Evolutionary conservation across 805 yeast genomes (phyloP).

Genomic region (Candida gorgasii): DNA sequence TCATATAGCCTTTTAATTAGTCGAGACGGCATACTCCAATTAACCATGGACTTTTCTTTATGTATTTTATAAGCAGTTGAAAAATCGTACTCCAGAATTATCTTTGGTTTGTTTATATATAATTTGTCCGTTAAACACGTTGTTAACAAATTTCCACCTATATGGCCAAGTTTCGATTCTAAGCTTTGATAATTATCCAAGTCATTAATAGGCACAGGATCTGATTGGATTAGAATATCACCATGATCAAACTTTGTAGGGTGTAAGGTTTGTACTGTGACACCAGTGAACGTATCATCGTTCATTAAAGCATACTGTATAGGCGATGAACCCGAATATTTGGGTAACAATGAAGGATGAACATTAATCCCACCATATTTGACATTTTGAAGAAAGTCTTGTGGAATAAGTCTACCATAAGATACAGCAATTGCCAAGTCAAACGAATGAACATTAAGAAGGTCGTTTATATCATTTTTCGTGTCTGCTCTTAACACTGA

Average conservation of each 20-base stretch:
- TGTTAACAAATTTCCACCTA: slow-evolving; percentile 63
- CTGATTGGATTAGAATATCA: slow-evolving; percentile 59
- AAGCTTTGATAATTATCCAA: slow-evolving; percentile 49
- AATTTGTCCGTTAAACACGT: slow-evolving; percentile 42
- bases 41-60: slow-evolving; percentile 39
- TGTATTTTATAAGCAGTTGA: slow-evolving; percentile 62
- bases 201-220: slow-evolving; percentile 37
- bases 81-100: slow-evolving; percentile 28
- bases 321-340: slow-evolving; percentile 86
- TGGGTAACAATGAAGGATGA: slow-evolving; percentile 88
- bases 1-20: slow-evolving; percentile 44
- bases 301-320: slow-evolving; percentile 75
- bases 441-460: slow-evolving; percentile 29
- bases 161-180: slow-evolving; percentile 50
- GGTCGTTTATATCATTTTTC: slow-evolving; percentile 34
- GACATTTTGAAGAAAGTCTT: slow-evolving; percentile 46
- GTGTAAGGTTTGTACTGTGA: slow-evolving; percentile 85
- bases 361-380: slow-evolving; percentile 78
- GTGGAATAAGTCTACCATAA: slow-evolving; percentile 81
- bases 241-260: slow-evolving; percentile 88
- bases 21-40: slow-evolving; percentile 46
- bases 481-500: slow-evolving; percentile 54
- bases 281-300: slow-evolving; percentile 68
- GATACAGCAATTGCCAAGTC: slow-evolving; percentile 88
- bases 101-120: slow-evolving; percentile 2